phyloP scores from a whole-genome alignment of 805 yeast species.

The Candida glaebosa region DNA sequence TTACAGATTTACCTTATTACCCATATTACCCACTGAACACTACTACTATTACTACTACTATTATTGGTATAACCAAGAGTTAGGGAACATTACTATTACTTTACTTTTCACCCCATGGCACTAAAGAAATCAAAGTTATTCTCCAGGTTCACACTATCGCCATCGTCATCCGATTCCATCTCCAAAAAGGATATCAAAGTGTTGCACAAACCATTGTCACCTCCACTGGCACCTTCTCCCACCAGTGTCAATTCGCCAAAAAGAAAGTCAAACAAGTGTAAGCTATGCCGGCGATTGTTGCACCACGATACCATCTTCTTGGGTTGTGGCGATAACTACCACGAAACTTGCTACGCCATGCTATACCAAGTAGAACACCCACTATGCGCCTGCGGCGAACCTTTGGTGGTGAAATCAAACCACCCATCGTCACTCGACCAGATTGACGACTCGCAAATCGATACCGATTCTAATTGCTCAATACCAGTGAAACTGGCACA shows the following conservation, averaged over 20 bases:
- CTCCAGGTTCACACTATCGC: neutral
- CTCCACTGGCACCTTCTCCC: neutral
- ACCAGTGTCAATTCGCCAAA: neutral
- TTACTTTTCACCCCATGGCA: too few species aligned
- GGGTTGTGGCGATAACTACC: conserved; percentile 2
- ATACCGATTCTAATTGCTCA: neutral
- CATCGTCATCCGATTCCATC: neutral
- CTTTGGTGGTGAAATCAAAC: neutral
- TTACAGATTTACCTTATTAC: too few species aligned
- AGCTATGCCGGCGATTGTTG: neutral
- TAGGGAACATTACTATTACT: too few species aligned
- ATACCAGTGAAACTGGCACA: neutral
- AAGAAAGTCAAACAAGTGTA: neutral
- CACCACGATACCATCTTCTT: neutral
- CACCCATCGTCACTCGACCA: too few species aligned
- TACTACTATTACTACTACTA: too few species aligned
- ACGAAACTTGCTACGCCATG: neutral
- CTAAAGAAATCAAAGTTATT: conserved; percentile 1
- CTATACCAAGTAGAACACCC: neutral
- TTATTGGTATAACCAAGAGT: too few species aligned
- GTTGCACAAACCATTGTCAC: neutral
- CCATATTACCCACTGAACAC: too few species aligned
- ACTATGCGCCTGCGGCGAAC: neutral
- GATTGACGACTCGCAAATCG: too few species aligned
- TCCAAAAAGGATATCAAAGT: conserved; percentile 1